Conservation (phyloP, 2,329 filamentous ascomycete genomes). For the Calonectria pauciramosa region DNA sequence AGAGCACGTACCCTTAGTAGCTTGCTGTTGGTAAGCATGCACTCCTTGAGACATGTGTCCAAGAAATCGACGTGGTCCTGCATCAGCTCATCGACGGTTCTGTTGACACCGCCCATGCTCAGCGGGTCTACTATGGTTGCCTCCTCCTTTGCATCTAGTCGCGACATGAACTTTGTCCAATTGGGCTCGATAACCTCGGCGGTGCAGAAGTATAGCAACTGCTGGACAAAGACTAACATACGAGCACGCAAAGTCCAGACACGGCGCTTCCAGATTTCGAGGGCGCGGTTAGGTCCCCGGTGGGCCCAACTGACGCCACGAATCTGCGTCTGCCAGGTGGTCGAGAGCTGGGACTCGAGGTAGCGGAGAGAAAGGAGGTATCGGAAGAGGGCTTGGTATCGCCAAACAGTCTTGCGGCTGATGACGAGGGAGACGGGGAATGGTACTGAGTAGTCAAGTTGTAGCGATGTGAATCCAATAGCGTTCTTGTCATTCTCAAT, state of each 20-base stretch:
- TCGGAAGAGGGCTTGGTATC: constrained; percentile 96
- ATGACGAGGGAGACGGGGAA: constrained; percentile 97
- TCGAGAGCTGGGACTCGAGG: constrained; percentile 87
- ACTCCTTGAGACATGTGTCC: constrained; percentile 97
- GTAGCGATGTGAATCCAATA: constrained; percentile 89
- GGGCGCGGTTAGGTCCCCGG: constrained; percentile 76
- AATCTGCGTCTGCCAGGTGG: constrained; percentile 91
- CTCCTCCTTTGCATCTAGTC: constrained; percentile 75
- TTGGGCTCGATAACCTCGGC: constrained; percentile 98
- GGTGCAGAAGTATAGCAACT: constrained; percentile 96
- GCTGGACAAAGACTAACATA: constrained; percentile 98
- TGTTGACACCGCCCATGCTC: constrained; percentile 53
- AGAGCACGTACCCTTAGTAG: constrained; percentile 79
- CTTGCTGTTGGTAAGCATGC: constrained; percentile 98
- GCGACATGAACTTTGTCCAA: constrained; percentile 94
- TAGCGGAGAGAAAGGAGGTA: constrained; percentile 92
- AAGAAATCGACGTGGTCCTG: constrained; percentile 98
- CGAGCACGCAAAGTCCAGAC: constrained; percentile 92
- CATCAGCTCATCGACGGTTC: constrained; percentile 98
- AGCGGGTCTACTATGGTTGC: constrained; percentile 34
- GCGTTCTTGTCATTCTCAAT: constrained; percentile 90
- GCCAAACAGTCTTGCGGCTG: constrained; percentile 94
- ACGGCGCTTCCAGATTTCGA: constrained; percentile 93
- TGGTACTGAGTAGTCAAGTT: constrained; percentile 93
- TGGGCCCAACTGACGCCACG: constrained; percentile 87